A percentile compares a stretch with the other conserved stretches of the same genome.
These are phyloP conservation scores for Pascua guehoae DNA, from an alignment of 1,284 basidiomycete genomes.

Conservation along the genomic window DNA sequence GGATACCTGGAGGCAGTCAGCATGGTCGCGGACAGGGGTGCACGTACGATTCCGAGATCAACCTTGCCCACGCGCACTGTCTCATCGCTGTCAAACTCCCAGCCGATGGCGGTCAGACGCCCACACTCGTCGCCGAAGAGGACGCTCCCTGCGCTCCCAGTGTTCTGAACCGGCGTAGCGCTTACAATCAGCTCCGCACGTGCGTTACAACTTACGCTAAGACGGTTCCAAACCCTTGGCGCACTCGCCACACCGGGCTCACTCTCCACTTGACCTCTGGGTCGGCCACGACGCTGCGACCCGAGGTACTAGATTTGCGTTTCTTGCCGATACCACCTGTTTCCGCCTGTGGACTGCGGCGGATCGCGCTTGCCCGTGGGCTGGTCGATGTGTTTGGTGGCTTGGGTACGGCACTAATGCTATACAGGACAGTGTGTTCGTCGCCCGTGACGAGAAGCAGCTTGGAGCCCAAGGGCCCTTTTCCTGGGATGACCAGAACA, in stretches of 20 bases:
- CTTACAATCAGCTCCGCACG: conserved; percentile 52
- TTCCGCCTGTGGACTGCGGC: conserved; percentile 37
- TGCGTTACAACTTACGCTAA: conserved; percentile 36
- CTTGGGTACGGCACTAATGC: background rate
- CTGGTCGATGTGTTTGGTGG: conserved; percentile 6
- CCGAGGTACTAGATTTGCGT: conserved; percentile 37
- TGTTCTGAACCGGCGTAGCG: conserved; percentile 29
- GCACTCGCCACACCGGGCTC: conserved; percentile 38
- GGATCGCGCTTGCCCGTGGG: conserved; percentile 27
- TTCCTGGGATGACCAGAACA: conserved; percentile 27
- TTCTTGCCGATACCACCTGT: conserved; percentile 31
- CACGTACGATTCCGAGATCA: conserved; percentile 69
- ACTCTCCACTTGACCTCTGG: conserved; percentile 25
- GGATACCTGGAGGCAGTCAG: conserved; percentile 57
- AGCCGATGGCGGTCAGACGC: conserved; percentile 61
- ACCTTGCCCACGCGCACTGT: conserved; percentile 58
- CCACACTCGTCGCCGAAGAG: conserved; percentile 78
- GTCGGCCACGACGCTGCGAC: conserved; percentile 13
- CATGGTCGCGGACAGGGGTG: background rate
- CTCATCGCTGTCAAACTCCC: conserved; percentile 51
- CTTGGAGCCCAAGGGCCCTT: conserved; percentile 3
- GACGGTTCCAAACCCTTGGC: conserved; percentile 47
- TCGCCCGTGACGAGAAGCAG: conserved; percentile 41
- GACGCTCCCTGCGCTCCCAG: conserved; percentile 51
- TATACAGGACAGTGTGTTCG: conserved; percentile 40